Evolutionary conservation across 768 basidiomycete genomes (phyloP).

Genomic region (Trametes cingulata): DNA sequence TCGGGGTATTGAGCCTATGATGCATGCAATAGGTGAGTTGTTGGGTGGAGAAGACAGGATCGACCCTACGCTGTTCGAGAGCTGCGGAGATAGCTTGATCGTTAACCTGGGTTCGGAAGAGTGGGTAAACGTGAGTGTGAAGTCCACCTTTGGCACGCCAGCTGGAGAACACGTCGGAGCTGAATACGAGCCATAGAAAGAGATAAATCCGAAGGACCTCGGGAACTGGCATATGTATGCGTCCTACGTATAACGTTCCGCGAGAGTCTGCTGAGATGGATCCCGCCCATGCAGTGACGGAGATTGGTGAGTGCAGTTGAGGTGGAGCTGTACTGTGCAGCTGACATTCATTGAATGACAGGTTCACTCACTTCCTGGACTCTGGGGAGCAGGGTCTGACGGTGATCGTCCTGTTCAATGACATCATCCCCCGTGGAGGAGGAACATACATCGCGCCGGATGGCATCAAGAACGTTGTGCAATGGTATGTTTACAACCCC

Average conservation of each 20-base stretch:
- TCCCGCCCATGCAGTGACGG: constrained; percentile 23
- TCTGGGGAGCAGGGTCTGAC: constrained; percentile 41
- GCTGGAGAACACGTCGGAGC: neutral
- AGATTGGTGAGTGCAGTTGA: constrained; percentile 25
- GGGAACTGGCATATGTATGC: constrained; percentile 39
- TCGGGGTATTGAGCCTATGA: too few species aligned
- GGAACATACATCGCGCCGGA: constrained; percentile 40
- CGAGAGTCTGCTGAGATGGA: neutral
- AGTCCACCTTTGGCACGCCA: neutral
- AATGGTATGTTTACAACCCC: constrained; percentile 14
- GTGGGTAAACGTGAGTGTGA: constrained; percentile 24
- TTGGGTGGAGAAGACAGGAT: constrained; percentile 39
- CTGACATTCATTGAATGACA: neutral
- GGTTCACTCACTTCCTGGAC: constrained; percentile 39
- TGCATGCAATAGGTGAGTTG: constrained; percentile 37
- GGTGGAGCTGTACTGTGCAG: neutral
- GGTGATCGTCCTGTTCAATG: constrained; percentile 38
- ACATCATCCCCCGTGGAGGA: constrained; percentile 36
- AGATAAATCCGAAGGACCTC: constrained; percentile 32
- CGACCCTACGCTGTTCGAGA: constrained; percentile 29
- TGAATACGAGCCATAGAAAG: constrained; percentile 4
- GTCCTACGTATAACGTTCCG: neutral
- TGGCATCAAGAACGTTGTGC: constrained; percentile 31
- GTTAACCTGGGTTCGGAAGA: constrained; percentile 38
- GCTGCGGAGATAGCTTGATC: constrained; percentile 37